A percentile compares a stretch with the other conserved stretches of the same genome.
phyloP scores from a whole-genome alignment of 2,329 filamentous ascomycete genomes.

The Aspergillus sergii region DNA sequence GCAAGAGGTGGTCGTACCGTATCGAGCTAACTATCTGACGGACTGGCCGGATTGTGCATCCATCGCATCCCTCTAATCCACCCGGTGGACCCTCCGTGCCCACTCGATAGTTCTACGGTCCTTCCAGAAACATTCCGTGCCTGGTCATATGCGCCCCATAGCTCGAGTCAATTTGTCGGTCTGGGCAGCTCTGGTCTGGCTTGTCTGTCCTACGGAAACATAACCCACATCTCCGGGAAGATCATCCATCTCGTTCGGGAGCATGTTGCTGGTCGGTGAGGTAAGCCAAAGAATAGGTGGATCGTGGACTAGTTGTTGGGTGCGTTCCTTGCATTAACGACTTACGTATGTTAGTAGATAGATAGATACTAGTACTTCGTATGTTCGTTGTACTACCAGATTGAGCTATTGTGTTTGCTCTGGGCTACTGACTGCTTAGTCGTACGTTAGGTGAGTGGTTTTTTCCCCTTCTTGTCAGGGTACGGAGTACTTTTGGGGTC shows the following conservation, averaged over 20 bases:
- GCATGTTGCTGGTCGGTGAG: background rate
- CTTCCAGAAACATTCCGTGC: conserved; percentile 26
- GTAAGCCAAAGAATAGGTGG: background rate
- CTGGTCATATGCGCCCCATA: conserved; percentile 2
- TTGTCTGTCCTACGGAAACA: background rate
- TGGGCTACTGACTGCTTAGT: background rate
- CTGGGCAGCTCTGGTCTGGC: conserved; percentile 3
- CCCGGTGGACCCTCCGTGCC: conserved; percentile 1
- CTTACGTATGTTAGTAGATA: background rate
- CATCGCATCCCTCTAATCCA: conserved; percentile 3
- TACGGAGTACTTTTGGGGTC: background rate
- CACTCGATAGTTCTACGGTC: conserved; percentile 19
- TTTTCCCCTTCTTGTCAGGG: background rate
- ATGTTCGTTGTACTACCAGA: background rate
- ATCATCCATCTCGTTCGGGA: conserved; percentile 1
- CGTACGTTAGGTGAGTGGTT: background rate
- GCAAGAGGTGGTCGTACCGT: background rate
- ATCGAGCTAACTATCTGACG: background rate
- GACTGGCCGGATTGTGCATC: conserved; percentile 1
- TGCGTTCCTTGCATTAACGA: background rate
- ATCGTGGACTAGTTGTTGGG: background rate
- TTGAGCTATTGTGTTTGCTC: background rate
- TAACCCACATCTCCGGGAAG: background rate
- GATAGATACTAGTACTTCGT: background rate
- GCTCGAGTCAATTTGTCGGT: conserved; percentile 6